phyloP scores from a whole-genome alignment of 805 yeast genomes.

The Saccharomycopsis malanga region DNA sequence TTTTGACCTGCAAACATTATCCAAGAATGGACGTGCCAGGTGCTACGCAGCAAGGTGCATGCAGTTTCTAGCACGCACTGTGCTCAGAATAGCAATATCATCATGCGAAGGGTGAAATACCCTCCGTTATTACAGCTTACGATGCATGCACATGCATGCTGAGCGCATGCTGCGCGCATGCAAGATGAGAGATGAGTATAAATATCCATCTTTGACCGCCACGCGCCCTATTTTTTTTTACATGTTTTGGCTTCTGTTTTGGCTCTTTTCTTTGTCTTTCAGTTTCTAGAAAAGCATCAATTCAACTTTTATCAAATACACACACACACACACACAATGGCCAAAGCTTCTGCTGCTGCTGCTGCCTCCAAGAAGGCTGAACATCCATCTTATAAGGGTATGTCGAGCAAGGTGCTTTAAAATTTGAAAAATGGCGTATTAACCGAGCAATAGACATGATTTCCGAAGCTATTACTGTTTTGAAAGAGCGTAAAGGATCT shows the following conservation, averaged over 20 bases:
- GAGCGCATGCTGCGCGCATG: neutral
- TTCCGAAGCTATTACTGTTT: constrained; percentile 54
- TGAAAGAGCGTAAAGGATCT: constrained; percentile 78
- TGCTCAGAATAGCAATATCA: neutral
- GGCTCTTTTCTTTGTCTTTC: neutral
- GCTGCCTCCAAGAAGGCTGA: constrained; percentile 20
- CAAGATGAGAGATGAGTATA: constrained; percentile 9
- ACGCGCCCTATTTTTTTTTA: neutral
- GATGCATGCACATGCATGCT: neutral
- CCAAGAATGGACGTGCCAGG: neutral
- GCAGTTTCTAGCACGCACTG: neutral
- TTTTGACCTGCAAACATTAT: too few relatives aligned
- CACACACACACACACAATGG: constrained; percentile 6
- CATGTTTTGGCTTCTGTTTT: constrained; percentile 1
- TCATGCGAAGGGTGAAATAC: neutral
- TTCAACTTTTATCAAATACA: neutral
- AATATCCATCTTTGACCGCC: constrained; percentile 4
- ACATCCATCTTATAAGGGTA: constrained; percentile 32
- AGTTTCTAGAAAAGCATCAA: too few relatives aligned
- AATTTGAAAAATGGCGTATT: too few relatives aligned
- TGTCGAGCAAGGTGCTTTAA: constrained; percentile 38
- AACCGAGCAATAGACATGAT: constrained; percentile 26
- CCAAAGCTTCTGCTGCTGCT: constrained; percentile 19
- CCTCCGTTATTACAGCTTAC: too few relatives aligned
- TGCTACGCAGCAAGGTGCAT: neutral